Evolutionary conservation across 2,329 filamentous ascomycete genomes (phyloP), one percentile per base, ranked within the genome.

Genomic region (Colletotrichum cuscutae): DNA sequence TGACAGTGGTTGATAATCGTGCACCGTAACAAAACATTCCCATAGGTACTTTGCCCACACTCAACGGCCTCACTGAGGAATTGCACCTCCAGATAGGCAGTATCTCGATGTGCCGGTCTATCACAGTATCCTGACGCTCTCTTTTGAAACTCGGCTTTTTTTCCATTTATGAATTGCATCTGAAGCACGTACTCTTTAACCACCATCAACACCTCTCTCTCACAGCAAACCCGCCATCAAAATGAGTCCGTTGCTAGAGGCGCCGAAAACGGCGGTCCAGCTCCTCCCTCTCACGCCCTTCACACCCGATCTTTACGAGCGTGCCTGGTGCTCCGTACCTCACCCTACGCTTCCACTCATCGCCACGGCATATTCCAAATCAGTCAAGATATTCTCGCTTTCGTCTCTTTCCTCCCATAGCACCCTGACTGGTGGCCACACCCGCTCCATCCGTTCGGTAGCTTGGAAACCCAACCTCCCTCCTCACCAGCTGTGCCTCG

Each of bases 341-440:
- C 97, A 99, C 80, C 95, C 96, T 2, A 93, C 91, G 32, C 91
- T 97, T 24, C 96, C 97, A 4, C 89, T 98, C 73, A 87, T 98
- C 78, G 97, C 96, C 70, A 98, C 96, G 22, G 92, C 95, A 74
- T 95, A 95, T 83, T 91, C 94, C 71, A 97, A 97, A 80, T 92
- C 92, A 49, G 94, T 97, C 69, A 95, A 95, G 74, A 89, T 99
- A 78, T 98, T 97, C 87, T 97, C 94, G 62, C 91, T 98, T 62
- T 90, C 90, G 46, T 93, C 93, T 68, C 94, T 97, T 80, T 91
- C 91, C 15, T 89, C 94, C 62, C 92, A 97, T 79, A 95, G 92
- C 79, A 90, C 89, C 24, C 91, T 98, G 67, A 91, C 92, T 8
- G 95, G 95, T 73, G 97, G 96, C 8, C 97, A 99, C 84, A 94